Percentiles rank a stretch among this genome's conserved stretches.
phyloP scores from a whole-genome alignment of 495 filamentous ascomycete genomes.

The Neurospora sp. region DNA sequence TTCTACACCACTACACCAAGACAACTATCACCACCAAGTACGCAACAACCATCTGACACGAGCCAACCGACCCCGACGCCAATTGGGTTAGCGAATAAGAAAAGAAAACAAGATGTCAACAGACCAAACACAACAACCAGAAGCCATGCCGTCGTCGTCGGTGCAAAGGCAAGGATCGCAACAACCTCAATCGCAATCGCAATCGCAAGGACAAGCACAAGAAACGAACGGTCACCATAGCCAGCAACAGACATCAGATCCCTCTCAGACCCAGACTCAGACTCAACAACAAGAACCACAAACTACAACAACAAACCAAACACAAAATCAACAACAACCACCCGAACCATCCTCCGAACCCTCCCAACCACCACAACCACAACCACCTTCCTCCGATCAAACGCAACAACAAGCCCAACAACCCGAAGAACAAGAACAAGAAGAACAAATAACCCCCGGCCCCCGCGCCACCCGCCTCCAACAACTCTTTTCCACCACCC shows the following conservation, averaged over 20 bases:
- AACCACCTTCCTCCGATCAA: neutral
- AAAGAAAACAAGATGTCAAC: neutral
- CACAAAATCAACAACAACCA: neutral
- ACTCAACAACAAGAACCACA: neutral
- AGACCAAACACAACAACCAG: neutral
- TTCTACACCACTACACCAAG: neutral
- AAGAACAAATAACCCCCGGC: conserved; percentile 54
- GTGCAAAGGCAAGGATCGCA: neutral
- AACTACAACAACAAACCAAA: neutral
- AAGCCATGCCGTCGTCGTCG: neutral
- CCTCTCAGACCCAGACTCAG: neutral
- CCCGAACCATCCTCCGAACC: neutral
- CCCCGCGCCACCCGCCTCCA: conserved; percentile 64
- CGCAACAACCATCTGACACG: neutral
- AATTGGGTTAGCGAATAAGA: neutral
- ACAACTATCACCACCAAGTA: no score
- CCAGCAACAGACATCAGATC: neutral
- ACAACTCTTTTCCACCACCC: conserved; percentile 57
- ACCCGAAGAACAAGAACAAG: conserved; percentile 18
- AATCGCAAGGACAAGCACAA: neutral
- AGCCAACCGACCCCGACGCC: neutral
- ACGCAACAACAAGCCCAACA: neutral
- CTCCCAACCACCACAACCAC: neutral
- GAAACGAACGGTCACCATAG: conserved; percentile 1
- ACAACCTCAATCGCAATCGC: neutral